Evolutionary conservation across 2,329 filamentous ascomycete species (phyloP), one percentile per base, ranked within the genome.

Genomic region (Sphaceloma murrayae): DNA sequence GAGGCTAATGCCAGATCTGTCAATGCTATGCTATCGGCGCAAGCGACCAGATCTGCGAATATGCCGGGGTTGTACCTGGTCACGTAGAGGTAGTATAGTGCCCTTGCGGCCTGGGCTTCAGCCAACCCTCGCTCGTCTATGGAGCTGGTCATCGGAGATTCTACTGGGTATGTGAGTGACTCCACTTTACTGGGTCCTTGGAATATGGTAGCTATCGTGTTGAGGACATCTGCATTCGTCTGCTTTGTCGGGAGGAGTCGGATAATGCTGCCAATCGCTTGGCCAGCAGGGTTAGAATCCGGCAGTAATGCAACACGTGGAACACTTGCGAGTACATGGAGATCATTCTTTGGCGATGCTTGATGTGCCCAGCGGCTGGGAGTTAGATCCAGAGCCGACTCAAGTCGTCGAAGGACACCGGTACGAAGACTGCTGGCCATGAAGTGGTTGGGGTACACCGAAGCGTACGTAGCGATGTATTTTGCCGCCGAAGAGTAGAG

Each of bases 21-120:
- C 59, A 79, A 67, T 0, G 71, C 74, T 10, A 78, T 55, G 7
- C 71, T 70, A 36, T 77, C 72, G n/a, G 74, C 72, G 36, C 74
- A 68, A 2, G 58, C 61, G 21, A 70, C 63, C 26, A 77, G 58
- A 48, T 75, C 65, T 6, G 60, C 55, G 66, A 74, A 79, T 47
- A 78, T 63, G 21, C 53, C 61, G 0, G 70, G 60, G 43, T 74
- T 67, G 32, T 69, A 59, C 17, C 31, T 45, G 44, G 56, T 67
- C 14, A 73, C 58, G 56, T 77, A 78, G 40, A 70, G 61, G 43
- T 68, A 70, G 50, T 74, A 77, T 2, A 79, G 60, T 5, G 69
- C 62, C 31, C 74, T 71, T 7, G 76, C 73, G 16, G 69, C 69
- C 16, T 66, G 63, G 2, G 67, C 64, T 59, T 78, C 74, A 19